A percentile compares a stretch with the other conserved stretches of the same genome.
phyloP scores from a whole-genome alignment of 2,329 filamentous ascomycete genomes.

The Alternaria novae-zelandiae region DNA sequence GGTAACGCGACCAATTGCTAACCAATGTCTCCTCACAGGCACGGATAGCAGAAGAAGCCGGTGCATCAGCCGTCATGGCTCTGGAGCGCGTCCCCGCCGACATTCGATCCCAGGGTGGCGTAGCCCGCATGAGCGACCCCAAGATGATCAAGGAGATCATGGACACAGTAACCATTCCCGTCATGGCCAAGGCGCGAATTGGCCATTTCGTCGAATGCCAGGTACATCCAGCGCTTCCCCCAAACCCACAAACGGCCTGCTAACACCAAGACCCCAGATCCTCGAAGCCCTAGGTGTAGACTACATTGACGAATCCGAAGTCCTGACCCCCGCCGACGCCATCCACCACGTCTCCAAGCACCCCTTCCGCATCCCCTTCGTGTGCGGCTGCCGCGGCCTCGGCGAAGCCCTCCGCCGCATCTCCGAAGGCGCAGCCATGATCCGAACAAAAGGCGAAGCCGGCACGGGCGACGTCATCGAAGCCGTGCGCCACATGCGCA shows the following conservation, averaged over 20 bases:
- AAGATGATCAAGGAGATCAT: slow-evolving; percentile 95
- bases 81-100: slow-evolving; percentile 97
- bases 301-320: slow-evolving; percentile 98
- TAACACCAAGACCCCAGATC: slow-evolving; percentile 63
- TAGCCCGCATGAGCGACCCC: slow-evolving; percentile 96
- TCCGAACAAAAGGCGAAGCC: slow-evolving; percentile 97
- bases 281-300: slow-evolving; percentile 93
- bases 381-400: slow-evolving; percentile 93
- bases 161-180: slow-evolving; percentile 91
- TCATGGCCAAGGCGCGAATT: slow-evolving; percentile 99
- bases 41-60: slow-evolving; percentile 95
- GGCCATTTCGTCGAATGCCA: slow-evolving; percentile 98
- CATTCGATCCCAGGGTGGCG: slow-evolving; percentile 89
- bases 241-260: neutral
- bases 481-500: slow-evolving; percentile 94
- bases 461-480: slow-evolving; percentile 97
- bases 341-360: slow-evolving; percentile 91
- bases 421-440: slow-evolving; percentile 95
- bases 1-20: slow-evolving; percentile 10
- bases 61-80: slow-evolving; percentile 96
- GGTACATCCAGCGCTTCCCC: slow-evolving; percentile 49
- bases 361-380: slow-evolving; percentile 83
- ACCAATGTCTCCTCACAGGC: slow-evolving; percentile 60
- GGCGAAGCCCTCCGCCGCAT: slow-evolving; percentile 92
- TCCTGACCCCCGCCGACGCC: slow-evolving; percentile 92